phyloP scores from a whole-genome alignment of 108 stramenopile species.

The Poteriospumella lacustris region DNA sequence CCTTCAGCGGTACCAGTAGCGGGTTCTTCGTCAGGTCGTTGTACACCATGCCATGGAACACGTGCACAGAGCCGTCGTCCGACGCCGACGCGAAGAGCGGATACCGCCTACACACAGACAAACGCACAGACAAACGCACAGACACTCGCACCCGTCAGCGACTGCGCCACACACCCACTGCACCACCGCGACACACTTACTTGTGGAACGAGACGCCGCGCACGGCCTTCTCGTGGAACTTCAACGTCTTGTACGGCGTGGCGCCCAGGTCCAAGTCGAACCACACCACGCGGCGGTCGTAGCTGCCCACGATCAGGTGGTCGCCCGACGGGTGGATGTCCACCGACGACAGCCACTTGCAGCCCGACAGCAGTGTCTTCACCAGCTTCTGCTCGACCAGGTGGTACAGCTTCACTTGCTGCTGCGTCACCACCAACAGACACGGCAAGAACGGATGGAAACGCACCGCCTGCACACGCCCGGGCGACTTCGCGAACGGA shows the following conservation, averaged over 20 bases:
- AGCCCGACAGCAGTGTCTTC: slow-evolving; percentile 68
- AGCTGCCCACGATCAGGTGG: slow-evolving; percentile 84
- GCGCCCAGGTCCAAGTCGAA: slow-evolving; percentile 88
- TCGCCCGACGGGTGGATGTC: slow-evolving; percentile 90
- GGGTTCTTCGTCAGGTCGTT: slow-evolving; percentile 74
- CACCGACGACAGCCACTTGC: slow-evolving; percentile 91
- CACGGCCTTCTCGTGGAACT: slow-evolving; percentile 85
- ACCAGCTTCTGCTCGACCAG: slow-evolving; percentile 85
- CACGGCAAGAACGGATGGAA: slow-evolving; percentile 96
- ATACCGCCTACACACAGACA: slow-evolving; percentile 49
- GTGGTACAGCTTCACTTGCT: slow-evolving; percentile 89
- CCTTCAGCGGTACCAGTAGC: slow-evolving; percentile 94
- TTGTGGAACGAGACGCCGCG: slow-evolving; percentile 41
- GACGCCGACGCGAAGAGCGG: slow-evolving; percentile 94
- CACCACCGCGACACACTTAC: neutral
- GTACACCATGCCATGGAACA: slow-evolving; percentile 97
- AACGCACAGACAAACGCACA: neutral
- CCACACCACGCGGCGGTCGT: slow-evolving; percentile 93
- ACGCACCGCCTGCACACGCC: slow-evolving; percentile 75
- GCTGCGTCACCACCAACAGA: slow-evolving; percentile 88
- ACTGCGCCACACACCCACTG: no score
- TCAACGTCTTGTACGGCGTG: slow-evolving; percentile 89
- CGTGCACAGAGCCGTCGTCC: slow-evolving; percentile 93
- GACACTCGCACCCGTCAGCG: no score
- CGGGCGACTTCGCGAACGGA: slow-evolving; percentile 64